A percentile compares a stretch with the other conserved stretches of the same genome.
phyloP scores from a whole-genome alignment of 768 basidiomycete species.

The Coprinopsis strossmayeri region DNA sequence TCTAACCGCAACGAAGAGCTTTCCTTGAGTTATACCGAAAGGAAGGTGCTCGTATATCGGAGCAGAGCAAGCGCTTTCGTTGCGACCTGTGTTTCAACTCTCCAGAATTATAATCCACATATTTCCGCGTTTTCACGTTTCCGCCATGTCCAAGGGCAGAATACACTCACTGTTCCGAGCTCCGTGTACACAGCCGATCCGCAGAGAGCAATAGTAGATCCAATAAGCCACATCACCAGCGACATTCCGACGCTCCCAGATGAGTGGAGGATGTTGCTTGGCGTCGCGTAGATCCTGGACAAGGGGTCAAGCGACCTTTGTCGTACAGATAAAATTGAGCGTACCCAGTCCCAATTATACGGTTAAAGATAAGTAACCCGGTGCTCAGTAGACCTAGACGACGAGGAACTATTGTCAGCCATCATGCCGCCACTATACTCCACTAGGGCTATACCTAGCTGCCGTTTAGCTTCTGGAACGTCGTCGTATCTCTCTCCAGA shows the following conservation, averaged over 20 bases:
- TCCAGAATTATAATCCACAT: no score
- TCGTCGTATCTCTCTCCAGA: slow-evolving; percentile 1
- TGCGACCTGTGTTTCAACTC: no score
- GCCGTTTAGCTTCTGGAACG: neutral
- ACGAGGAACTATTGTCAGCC: neutral
- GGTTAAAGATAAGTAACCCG: slow-evolving; percentile 66
- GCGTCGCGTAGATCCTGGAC: slow-evolving; percentile 62
- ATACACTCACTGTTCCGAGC: slow-evolving; percentile 52
- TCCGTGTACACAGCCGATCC: slow-evolving; percentile 74
- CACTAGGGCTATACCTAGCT: neutral
- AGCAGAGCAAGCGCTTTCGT: no score
- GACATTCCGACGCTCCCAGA: slow-evolving; percentile 68
- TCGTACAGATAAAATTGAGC: slow-evolving; percentile 8
- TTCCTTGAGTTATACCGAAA: no score
- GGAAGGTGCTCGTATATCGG: no score
- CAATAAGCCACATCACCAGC: slow-evolving; percentile 65
- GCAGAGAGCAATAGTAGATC: slow-evolving; percentile 54
- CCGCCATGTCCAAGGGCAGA: neutral
- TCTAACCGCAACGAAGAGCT: no score
- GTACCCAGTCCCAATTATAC: slow-evolving; percentile 69
- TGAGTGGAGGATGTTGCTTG: slow-evolving; percentile 57
- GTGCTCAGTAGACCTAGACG: slow-evolving; percentile 48
- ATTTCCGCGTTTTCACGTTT: no score
- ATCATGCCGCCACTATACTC: neutral
- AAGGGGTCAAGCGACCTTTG: neutral